Evolutionary conservation across 2,329 filamentous ascomycete genomes (phyloP), one percentile per base, ranked within the genome.

Genomic region (Cladosporium cucumerinum): DNA sequence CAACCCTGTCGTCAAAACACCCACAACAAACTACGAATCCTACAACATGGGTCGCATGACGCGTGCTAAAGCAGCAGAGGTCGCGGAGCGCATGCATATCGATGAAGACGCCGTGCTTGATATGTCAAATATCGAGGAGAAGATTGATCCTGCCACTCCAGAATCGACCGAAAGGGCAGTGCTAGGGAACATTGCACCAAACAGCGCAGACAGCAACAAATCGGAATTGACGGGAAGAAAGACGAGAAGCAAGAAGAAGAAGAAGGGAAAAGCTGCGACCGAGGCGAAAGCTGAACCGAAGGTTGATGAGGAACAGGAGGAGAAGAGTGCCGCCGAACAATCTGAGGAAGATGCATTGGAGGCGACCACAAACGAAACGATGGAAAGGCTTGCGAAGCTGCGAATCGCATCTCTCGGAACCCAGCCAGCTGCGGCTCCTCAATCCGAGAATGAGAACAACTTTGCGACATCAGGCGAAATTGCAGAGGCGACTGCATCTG

Each of bases 131-230:
- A 57, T 58, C 21, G 66, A 57, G 34, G 51, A 54, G 18, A 54
- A 54, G 8, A 25, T 57, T 16, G 49, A 61, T 6, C 58, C 63
- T 25, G 65, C 64, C 23, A 66, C 54, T 36, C 64, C 58, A 26
- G 61, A 57, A 28, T 23, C 64, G 57, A 67, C 67, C 8, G 73
- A 77, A 57, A 78, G 78, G 70, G 69, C 71, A 59, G 74, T 77
- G 26, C 70, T 81, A 55, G 74, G 75, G 62, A 77, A 81, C 49
- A 75, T 82, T n/a, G 75, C 77, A 25, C 71, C 73, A 18, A 81
- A 76, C 64, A 72, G 72, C 57, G 69, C 68, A 23, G 68, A 69
- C 30, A 70, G 67, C 60, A 69, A 65, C 30, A 25, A 11, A 21
- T 28, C 60, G 10, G 60, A 62, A 11, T 23, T 46, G 76, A 65